Evolutionary conservation across 2,329 filamentous ascomycete genomes (phyloP).

Genomic region (Diplodia sapinea): DNA sequence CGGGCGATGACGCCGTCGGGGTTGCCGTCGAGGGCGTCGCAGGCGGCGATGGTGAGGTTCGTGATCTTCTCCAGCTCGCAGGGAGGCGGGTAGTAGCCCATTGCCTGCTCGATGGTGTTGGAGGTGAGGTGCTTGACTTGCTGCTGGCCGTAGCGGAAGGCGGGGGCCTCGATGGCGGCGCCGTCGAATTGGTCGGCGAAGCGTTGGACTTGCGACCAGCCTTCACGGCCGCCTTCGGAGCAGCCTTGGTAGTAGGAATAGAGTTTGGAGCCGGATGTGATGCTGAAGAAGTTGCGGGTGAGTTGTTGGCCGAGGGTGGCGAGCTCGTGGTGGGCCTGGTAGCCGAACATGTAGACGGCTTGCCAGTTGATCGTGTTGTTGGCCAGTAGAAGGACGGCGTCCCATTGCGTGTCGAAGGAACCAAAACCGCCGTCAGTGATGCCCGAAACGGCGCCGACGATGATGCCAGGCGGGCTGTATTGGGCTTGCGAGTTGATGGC

Average conservation of each 20-base stretch:
- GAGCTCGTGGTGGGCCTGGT: conserved; percentile 60
- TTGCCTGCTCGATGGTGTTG: conserved; percentile 48
- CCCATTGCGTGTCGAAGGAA: conserved; percentile 51
- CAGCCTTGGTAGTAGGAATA: conserved; percentile 62
- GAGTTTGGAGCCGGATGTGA: conserved; percentile 37
- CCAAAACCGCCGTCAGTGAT: conserved; percentile 60
- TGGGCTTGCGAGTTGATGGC: conserved; percentile 50
- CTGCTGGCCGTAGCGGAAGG: conserved; percentile 54
- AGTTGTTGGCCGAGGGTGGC: conserved; percentile 56
- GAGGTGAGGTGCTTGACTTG: conserved; percentile 53
- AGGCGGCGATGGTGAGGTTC: conserved; percentile 61
- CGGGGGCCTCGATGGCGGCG: conserved; percentile 54
- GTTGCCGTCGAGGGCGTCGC: conserved; percentile 61
- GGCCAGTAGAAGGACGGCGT: conserved; percentile 40
- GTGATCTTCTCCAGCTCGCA: conserved; percentile 60
- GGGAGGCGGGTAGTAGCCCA: conserved; percentile 51
- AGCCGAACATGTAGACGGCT: conserved; percentile 57
- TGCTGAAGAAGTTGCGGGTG: conserved; percentile 48
- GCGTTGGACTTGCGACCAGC: conserved; percentile 58
- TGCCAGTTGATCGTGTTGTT: conserved; percentile 61
- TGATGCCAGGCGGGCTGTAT: conserved; percentile 50
- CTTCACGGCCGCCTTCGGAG: conserved; percentile 61
- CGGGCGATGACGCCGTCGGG: conserved; percentile 61
- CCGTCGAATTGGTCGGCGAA: conserved; percentile 58
- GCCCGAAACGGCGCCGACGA: conserved; percentile 56